Evolutionary conservation across 345 rosid species (phyloP), one percentile per base, ranked within the genome.

Genomic region (Abelmoschus esculentus): DNA sequence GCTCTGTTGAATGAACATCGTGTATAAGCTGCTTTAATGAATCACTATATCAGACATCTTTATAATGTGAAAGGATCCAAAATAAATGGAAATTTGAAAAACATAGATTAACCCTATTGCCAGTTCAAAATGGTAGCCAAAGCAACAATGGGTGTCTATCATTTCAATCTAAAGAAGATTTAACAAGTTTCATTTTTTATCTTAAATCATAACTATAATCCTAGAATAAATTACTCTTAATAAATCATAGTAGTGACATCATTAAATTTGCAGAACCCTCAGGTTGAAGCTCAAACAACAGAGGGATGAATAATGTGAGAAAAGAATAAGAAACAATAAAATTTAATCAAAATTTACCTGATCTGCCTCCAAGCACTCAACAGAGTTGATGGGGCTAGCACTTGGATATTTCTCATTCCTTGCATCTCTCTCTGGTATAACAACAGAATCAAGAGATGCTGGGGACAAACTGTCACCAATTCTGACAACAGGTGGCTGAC

Each of bases 341-440:
- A 26, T 66, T 8, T 29, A 14, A 14, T 29, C 0, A 42, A 72
- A 11, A 8, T 58, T 22, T 38, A 89, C 98, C 93, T 93, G 96
- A 79, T 87, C 93, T 59, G 97, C 83, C 70, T 93, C 96, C 82
- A 93, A 82, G 83, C 98, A 88, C 58, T 84, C 97, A 58, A 86
- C 92, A 0, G 98, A 85, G 55, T 82, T 78, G 52, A 92, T 86
- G 44, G 91, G 87, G 72, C 92, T 88, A 49, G 83, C 77, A 76
- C 80, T 74, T 0, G 86, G 44, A 64, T 81, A 87, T 67, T 89
- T 87, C 64, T 83, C 87, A 70, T 73, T 80, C 76, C 84, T 82
- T 0, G 83, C n/a, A 76, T 88, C 92, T 80, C 81, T 76, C 81
- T 86, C 95, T 9, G 90, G 84, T 54, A 87, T 86, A 47, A 90